A percentile compares a stretch with the other conserved stretches of the same genome.
phyloP scores from a whole-genome alignment of 495 filamentous ascomycete species.

The Annulohypoxylon nitens region DNA sequence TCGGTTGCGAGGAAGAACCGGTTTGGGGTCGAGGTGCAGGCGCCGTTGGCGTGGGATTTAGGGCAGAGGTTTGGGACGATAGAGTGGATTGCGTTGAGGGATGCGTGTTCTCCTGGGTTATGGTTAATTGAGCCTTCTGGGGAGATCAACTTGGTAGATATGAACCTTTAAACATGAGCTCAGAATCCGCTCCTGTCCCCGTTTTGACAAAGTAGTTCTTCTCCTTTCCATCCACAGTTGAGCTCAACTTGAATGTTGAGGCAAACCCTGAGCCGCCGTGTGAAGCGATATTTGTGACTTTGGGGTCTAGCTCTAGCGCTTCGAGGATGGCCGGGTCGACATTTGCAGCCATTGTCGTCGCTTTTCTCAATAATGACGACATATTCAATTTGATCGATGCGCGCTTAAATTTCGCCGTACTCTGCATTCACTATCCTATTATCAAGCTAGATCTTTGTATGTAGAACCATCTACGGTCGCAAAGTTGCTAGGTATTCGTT shows the following conservation, averaged over 20 bases:
- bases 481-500: slow-evolving; percentile 4
- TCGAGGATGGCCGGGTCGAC: slow-evolving; percentile 71
- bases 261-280: slow-evolving; percentile 82
- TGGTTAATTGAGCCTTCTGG: neutral
- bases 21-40: slow-evolving; percentile 61
- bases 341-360: slow-evolving; percentile 52
- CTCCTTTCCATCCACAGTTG: slow-evolving; percentile 64
- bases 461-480: neutral
- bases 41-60: slow-evolving; percentile 75
- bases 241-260: slow-evolving; percentile 76
- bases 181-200: slow-evolving; percentile 70
- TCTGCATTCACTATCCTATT: slow-evolving; percentile 19
- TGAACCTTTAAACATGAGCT: slow-evolving; percentile 79
- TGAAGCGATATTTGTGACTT: slow-evolving; percentile 68
- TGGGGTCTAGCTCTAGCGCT: slow-evolving; percentile 74
- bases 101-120: slow-evolving; percentile 77
- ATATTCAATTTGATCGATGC: neutral
- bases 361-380: slow-evolving; percentile 11
- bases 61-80: slow-evolving; percentile 82
- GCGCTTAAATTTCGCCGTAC: neutral
- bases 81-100: slow-evolving; percentile 81
- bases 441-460: neutral
- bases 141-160: neutral
- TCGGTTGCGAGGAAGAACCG: slow-evolving; percentile 83
- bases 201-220: slow-evolving; percentile 87